Conservation (phyloP, 164 flowering plant genomes). For the Vitis vinifera region DNA sequence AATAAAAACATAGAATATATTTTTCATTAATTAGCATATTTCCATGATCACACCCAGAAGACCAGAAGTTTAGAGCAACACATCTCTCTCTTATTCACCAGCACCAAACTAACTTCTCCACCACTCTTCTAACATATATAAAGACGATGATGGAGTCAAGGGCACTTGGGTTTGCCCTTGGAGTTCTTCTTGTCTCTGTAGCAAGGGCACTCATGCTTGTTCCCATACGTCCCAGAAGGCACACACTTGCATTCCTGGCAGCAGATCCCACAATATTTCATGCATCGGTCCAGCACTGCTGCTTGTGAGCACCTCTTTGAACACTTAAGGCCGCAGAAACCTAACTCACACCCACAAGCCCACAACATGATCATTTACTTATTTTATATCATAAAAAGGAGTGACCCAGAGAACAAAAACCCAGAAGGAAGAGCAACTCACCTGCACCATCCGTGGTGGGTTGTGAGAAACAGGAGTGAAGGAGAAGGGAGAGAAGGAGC, state of each 20-base stretch:
- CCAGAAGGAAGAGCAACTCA: neutral
- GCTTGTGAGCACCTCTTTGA: conserved; percentile 59
- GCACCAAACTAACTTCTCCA: too few species aligned
- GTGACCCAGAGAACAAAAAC: neutral
- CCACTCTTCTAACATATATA: too few species aligned
- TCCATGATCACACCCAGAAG: too few species aligned
- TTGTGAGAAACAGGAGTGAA: conserved; percentile 21
- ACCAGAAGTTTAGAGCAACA: too few species aligned
- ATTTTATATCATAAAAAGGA: too few species aligned
- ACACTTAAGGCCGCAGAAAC: conserved; percentile 56
- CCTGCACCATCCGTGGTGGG: conserved; percentile 16
- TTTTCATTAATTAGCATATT: too few species aligned
- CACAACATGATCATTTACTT: too few species aligned
- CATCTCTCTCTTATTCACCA: too few species aligned
- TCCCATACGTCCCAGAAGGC: conserved; percentile 82
- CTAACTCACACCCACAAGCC: conserved; percentile 15
- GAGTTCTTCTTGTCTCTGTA: conserved; percentile 64
- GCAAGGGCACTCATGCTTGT: conserved; percentile 84
- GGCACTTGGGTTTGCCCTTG: conserved; percentile 77
- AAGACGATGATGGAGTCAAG: conserved; percentile 20
- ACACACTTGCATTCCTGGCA: conserved; percentile 77
- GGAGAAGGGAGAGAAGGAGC: conserved; percentile 18
- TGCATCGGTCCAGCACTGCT: conserved; percentile 56
- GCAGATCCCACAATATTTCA: conserved; percentile 84
- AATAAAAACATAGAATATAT: too few species aligned